Percentiles rank a stretch among this genome's conserved stretches.
Evolutionary conservation across 805 yeast genomes (phyloP).

Genomic region (Candida nitratophila): DNA sequence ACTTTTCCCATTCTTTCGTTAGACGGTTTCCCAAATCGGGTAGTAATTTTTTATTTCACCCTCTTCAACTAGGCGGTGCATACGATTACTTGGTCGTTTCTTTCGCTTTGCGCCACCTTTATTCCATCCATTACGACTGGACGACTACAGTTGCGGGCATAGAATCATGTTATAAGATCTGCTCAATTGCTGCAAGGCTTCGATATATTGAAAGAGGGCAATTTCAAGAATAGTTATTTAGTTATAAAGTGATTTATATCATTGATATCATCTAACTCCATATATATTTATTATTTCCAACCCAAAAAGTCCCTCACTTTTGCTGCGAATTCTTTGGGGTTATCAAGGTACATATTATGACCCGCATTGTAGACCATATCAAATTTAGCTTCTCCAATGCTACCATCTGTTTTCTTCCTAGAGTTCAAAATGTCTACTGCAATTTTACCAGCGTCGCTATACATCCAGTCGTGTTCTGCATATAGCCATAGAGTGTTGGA

Average conservation of each 20-base stretch:
- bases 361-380: constrained; percentile 51
- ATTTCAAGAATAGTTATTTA: too few relatives aligned
- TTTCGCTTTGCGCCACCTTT: too few relatives aligned
- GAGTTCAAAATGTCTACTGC: constrained; percentile 25
- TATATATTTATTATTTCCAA: constrained; percentile 8
- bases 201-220: too few relatives aligned
- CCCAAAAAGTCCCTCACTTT: constrained; percentile 31
- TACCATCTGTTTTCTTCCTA: constrained; percentile 2
- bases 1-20: too few relatives aligned
- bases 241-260: not conserved
- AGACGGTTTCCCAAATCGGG: too few relatives aligned
- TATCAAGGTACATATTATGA: constrained; percentile 72
- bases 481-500: constrained; percentile 39
- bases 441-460: constrained; percentile 48
- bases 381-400: constrained; percentile 21
- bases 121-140: too few relatives aligned
- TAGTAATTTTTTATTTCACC: too few relatives aligned
- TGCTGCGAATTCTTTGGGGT: constrained; percentile 45
- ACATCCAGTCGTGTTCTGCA: constrained; percentile 77
- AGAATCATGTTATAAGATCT: too few relatives aligned
- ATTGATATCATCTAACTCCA: not conserved
- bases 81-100: too few relatives aligned
- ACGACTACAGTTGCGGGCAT: too few relatives aligned
- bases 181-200: too few relatives aligned
- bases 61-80: too few relatives aligned